Percentiles rank a stretch among this genome's conserved stretches.
Evolutionary conservation across 257 asterid species (phyloP).

Genomic region (Solanum paucissectum): DNA sequence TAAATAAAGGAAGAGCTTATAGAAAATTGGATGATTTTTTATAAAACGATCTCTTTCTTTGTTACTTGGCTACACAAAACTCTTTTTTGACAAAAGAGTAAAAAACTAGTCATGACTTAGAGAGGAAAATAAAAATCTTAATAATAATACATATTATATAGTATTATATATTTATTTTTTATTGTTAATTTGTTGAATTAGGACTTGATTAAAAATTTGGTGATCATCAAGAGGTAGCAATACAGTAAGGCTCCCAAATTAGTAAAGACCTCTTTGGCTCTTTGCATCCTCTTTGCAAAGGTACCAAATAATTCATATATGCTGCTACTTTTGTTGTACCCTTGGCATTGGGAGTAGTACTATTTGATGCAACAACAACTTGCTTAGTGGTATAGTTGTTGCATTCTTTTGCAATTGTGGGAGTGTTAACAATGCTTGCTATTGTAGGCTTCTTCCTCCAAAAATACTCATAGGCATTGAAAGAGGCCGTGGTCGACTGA

Average conservation of each 20-base stretch:
- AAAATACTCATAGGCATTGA: background rate
- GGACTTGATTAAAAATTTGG: background rate
- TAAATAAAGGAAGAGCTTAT: background rate
- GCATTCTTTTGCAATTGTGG: background rate
- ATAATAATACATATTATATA: background rate
- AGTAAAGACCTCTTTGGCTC: background rate
- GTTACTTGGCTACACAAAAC: background rate
- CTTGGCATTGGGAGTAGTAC: background rate
- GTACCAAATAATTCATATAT: background rate
- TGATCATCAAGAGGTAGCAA: background rate
- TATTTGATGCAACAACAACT: background rate
- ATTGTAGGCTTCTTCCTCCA: background rate
- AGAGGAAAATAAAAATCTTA: background rate
- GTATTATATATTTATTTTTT: background rate
- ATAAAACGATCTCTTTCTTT: background rate
- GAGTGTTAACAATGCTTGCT: background rate
- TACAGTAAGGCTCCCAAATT: conserved; percentile 2
- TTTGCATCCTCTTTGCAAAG: conserved; percentile 1
- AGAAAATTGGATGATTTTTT: background rate
- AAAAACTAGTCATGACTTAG: background rate
- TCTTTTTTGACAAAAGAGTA: background rate
- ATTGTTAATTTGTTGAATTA: background rate
- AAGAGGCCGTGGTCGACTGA: background rate
- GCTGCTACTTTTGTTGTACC: background rate
- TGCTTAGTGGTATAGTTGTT: background rate